Evolutionary conservation across 169 alveolate species (phyloP).

Genomic region (Cryptosporidium felis): DNA sequence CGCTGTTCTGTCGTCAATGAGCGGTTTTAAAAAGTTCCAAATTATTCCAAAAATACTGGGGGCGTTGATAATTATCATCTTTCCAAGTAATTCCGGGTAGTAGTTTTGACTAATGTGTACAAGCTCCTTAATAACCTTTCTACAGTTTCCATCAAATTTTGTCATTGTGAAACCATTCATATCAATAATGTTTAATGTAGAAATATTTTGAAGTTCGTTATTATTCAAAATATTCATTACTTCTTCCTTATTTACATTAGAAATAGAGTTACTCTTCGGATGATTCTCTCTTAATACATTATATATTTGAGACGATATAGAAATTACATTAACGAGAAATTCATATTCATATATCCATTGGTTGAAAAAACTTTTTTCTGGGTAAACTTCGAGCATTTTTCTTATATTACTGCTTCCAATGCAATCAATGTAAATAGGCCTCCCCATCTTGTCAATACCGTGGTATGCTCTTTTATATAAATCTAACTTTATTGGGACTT

Average conservation of each 20-base stretch:
- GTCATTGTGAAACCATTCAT: slow-evolving; percentile 76
- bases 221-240: not conserved
- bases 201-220: not conserved
- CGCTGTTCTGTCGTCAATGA: slow-evolving; percentile 88
- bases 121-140: slow-evolving; percentile 75
- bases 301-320: slow-evolving; percentile 21
- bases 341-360: slow-evolving; percentile 70
- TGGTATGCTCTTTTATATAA: slow-evolving; percentile 80
- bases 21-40: slow-evolving; percentile 88
- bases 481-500: slow-evolving; percentile 30
- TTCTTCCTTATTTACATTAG: not conserved
- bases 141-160: slow-evolving; percentile 75
- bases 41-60: slow-evolving; percentile 88
- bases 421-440: slow-evolving; percentile 81
- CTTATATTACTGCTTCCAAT: slow-evolving; percentile 78
- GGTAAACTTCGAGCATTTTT: slow-evolving; percentile 6
- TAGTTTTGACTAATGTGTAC: slow-evolving; percentile 87
- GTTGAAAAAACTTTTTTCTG: slow-evolving; percentile 56
- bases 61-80: slow-evolving; percentile 88
- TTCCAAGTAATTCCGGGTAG: slow-evolving; percentile 91
- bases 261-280: not conserved
- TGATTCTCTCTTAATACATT: not conserved
- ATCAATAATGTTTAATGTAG: slow-evolving; percentile 76
- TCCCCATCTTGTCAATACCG: slow-evolving; percentile 76
- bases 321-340: slow-evolving; percentile 54